A percentile compares a stretch with the other conserved stretches of the same genome.
Conservation (phyloP, 257 asterid species). For the Ajuga chamaepitys region DNA sequence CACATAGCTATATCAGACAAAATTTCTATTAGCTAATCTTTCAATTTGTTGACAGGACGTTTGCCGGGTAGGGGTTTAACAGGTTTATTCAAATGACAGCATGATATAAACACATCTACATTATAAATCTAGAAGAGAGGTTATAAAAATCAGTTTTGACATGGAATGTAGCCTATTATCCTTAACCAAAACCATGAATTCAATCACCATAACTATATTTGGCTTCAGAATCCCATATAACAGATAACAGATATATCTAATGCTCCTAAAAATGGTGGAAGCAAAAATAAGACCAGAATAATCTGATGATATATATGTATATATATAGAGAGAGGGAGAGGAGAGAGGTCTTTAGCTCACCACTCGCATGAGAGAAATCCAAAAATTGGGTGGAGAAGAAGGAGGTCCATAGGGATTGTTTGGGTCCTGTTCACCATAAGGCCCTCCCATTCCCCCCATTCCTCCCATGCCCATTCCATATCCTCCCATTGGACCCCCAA, state of each 20-base stretch:
- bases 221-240: neutral
- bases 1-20: neutral
- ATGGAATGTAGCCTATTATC: neutral
- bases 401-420: conserved; percentile 89
- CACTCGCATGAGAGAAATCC: conserved; percentile 93
- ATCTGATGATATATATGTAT: neutral
- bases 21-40: neutral
- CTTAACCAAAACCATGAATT: neutral
- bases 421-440: conserved; percentile 86
- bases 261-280: neutral
- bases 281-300: neutral
- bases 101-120: neutral
- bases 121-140: neutral
- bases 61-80: neutral
- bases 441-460: conserved; percentile 73
- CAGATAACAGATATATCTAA: neutral
- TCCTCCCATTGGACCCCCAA: conserved; percentile 65
- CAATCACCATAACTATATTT: neutral
- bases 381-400: conserved; percentile 77
- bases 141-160: neutral
- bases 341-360: conserved; percentile 35
- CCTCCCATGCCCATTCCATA: conserved; percentile 79
- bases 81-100: neutral
- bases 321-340: neutral
- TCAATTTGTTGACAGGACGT: neutral